Evolutionary conservation across 2,329 filamentous ascomycete species (phyloP), one percentile per base, ranked within the genome.

Genomic region (Chrysoporthe cubensis): DNA sequence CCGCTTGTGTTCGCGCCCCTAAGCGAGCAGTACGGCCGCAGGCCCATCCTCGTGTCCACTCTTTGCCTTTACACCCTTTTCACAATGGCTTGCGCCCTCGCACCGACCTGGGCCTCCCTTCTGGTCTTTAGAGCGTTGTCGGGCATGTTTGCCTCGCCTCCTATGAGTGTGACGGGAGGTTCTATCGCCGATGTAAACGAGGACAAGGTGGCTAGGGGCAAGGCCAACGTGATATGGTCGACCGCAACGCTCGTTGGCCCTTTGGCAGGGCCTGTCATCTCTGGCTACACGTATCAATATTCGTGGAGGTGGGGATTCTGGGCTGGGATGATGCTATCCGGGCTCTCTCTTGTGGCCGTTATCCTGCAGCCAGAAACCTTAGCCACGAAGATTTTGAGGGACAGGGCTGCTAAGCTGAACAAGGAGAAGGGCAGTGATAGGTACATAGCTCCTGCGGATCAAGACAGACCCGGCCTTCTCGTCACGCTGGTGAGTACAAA

Each of bases 301-400:
- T 74, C 72, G 2, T 75, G 73, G 73, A 58, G 69, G n/a, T 74
- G 72, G 66, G 70, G 63, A 8, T 75, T 75, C 56, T 75, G 74
- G 74, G 71, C 71, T 37, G 69, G 69, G 44, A 65, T 74, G 42
- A 70, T 72, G 4, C 54, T 72, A 4, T 71, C 72, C 0, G 73
- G 62, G 0, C 60, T 72, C 3, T 73, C 72, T 16, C 56, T 73
- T 0, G 16, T 66, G 14, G 43, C 67, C 1, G 62, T 74, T 1
- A 1, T 71, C 5, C 4, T 71, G 2, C 59, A 74, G 56, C 74
- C 73, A 0, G 74, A 75, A 61, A 75, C 74, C 11, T 59, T 75
- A 9, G 73, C 74, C 3, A 66, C 71, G 13, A 72, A 72, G 58
- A 72, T 75, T 21, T 59, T 75, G 52, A 65, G 69, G 34, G 67